A percentile compares a stretch with the other conserved stretches of the same genome.
phyloP scores from a whole-genome alignment of 2,329 filamentous ascomycete species.

The Arachnomyces sp. region DNA sequence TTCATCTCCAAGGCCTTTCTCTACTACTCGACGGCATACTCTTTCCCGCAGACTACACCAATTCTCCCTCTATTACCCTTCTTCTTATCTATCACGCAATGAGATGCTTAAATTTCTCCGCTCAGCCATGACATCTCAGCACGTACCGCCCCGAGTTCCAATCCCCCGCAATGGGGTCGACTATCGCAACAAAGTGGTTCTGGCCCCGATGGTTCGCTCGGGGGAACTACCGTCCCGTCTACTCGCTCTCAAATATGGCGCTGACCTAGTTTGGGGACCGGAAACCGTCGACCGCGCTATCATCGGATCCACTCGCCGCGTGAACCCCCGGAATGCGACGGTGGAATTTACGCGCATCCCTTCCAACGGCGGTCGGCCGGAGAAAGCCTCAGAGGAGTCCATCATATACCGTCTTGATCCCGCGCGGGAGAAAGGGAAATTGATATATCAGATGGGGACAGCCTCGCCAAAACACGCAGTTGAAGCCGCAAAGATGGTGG shows the following conservation, averaged over 20 bases:
- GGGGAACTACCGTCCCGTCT: conserved; percentile 88
- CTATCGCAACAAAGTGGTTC: conserved; percentile 86
- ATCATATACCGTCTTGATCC: conserved; percentile 82
- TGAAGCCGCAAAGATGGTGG: conserved; percentile 73
- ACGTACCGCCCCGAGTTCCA: conserved; percentile 60
- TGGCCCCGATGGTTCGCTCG: conserved; percentile 97
- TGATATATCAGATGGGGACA: conserved; percentile 91
- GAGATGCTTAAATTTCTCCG: conserved; percentile 38
- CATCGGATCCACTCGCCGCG: conserved; percentile 72
- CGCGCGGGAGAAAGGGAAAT: conserved; percentile 60
- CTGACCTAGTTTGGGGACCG: conserved; percentile 94
- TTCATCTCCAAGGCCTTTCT: background rate
- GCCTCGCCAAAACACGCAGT: conserved; percentile 76
- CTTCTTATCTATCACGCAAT: conserved; percentile 15
- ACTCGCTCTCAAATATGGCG: conserved; percentile 85
- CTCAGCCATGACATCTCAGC: conserved; percentile 49
- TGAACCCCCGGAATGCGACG: conserved; percentile 68
- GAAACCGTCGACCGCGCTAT: conserved; percentile 90
- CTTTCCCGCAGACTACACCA: background rate
- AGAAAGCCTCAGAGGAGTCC: conserved; percentile 45
- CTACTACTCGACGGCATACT: too few species aligned
- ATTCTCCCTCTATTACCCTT: background rate
- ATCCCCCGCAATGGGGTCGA: conserved; percentile 86
- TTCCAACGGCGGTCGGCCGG: conserved; percentile 53
- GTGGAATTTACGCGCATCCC: conserved; percentile 77